phyloP scores from a whole-genome alignment of 495 filamentous ascomycete species.

The Neurospora cerealis region DNA sequence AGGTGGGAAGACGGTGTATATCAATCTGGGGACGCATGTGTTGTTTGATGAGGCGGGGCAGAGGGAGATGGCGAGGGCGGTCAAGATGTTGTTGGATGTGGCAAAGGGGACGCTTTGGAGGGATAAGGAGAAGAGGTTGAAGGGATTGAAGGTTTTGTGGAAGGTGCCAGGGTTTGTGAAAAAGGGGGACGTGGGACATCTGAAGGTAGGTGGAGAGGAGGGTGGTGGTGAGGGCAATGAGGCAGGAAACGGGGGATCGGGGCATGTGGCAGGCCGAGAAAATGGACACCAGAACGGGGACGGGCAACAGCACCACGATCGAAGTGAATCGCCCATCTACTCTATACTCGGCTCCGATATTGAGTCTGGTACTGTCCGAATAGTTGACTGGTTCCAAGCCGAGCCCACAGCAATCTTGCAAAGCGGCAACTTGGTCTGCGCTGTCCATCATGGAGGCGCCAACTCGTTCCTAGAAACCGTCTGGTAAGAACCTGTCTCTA shows the following conservation, averaged over 20 bases:
- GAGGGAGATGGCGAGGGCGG: conserved; percentile 25
- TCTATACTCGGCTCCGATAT: conserved; percentile 13
- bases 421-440: conserved; percentile 25
- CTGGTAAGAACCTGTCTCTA: conserved; percentile 12
- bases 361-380: conserved; percentile 13
- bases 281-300: not conserved
- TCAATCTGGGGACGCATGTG: conserved; percentile 31
- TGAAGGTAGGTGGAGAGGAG: not conserved
- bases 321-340: too few species aligned
- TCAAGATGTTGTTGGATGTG: conserved; percentile 21
- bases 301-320: too few species aligned
- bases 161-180: conserved; percentile 19
- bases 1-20: conserved; percentile 24
- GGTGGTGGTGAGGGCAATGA: conserved; percentile 1
- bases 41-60: conserved; percentile 6
- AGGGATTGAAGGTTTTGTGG: conserved; percentile 34
- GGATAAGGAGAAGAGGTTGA: not conserved
- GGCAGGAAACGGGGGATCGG: not conserved
- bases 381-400: conserved; percentile 27
- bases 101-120: conserved; percentile 1
- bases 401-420: conserved; percentile 29
- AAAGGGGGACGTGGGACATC: not conserved
- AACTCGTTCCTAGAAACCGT: conserved; percentile 36
- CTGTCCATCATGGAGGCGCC: conserved; percentile 36
- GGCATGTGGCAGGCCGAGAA: not conserved